Conservation (phyloP, 306 rosid genomes). For the Trifolium pratense region DNA sequence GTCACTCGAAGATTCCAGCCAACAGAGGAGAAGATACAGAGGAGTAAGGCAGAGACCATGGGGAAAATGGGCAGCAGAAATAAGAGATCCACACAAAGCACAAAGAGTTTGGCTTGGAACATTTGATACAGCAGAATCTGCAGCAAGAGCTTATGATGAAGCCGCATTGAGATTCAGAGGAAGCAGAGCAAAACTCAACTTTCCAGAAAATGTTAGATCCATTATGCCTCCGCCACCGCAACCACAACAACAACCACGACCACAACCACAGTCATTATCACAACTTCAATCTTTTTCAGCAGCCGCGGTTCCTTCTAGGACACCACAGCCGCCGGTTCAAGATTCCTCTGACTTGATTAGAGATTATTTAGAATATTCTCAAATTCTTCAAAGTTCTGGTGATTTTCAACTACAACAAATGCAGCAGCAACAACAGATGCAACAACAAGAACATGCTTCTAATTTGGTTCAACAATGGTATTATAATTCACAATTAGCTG, state of each 20-base stretch:
- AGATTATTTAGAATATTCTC: constrained; percentile 76
- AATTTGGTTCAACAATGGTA: constrained; percentile 62
- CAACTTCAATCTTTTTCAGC: constrained; percentile 39
- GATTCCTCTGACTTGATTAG: constrained; percentile 46
- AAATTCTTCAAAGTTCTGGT: constrained; percentile 68
- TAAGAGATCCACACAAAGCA: constrained; percentile 94
- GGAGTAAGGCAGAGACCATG: constrained; percentile 98
- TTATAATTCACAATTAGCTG: constrained; percentile 59
- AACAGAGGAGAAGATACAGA: constrained; percentile 72
- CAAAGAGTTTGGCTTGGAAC: constrained; percentile 99
- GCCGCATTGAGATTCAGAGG: constrained; percentile 96
- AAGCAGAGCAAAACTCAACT: constrained; percentile 88
- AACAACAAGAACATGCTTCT: constrained; percentile 34
- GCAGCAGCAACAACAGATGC: constrained; percentile 28
- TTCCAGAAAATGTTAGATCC: constrained; percentile 81
- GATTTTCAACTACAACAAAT: constrained; percentile 48
- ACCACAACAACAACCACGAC: not conserved
- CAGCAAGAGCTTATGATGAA: constrained; percentile 92
- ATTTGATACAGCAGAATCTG: constrained; percentile 93
- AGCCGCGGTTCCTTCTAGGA: not conserved
- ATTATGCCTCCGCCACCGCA: constrained; percentile 44
- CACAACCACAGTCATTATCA: not conserved
- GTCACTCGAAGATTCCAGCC: constrained; percentile 52
- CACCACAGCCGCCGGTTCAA: constrained; percentile 35
- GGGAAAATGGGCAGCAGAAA: constrained; percentile 99